Percentiles rank a stretch among this genome's conserved stretches.
These are phyloP conservation scores for Candida coquimbonensis DNA, from an alignment of 805 yeast genomes.

Conservation along the genomic window DNA sequence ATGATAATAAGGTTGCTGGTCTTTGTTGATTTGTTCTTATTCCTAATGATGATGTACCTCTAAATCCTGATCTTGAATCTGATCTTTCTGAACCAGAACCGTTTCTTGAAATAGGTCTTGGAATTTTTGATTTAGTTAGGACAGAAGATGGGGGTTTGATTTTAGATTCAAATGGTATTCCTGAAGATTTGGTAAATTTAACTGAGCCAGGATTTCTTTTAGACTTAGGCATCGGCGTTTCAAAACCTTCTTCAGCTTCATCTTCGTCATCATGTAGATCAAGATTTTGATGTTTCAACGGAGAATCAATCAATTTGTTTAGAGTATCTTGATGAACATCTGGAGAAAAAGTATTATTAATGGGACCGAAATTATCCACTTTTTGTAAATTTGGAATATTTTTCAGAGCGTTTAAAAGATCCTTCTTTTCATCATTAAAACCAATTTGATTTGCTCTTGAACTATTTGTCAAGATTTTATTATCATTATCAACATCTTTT, in stretches of 20 bases:
- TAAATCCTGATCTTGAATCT: conserved; percentile 11
- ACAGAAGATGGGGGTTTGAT: conserved; percentile 8
- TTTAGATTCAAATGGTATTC: conserved; percentile 5
- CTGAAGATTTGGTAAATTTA: background rate
- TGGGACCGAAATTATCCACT: background rate
- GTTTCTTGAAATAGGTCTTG: conserved; percentile 14
- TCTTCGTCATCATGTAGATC: background rate
- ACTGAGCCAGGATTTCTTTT: conserved; percentile 7
- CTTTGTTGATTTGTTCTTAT: conserved; percentile 3
- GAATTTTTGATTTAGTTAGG: background rate
- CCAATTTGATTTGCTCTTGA: conserved; percentile 10
- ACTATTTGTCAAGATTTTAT: conserved; percentile 10
- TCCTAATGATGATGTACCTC: conserved; percentile 13
- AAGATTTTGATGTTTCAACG: background rate
- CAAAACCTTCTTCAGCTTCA: conserved; percentile 2
- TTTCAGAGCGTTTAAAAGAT: conserved; percentile 6
- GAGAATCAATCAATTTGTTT: conserved; percentile 5
- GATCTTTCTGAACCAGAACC: conserved; percentile 13
- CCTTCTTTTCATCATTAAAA: background rate
- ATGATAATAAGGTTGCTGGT: conserved; percentile 16
- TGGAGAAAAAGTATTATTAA: background rate
- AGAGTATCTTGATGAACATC: conserved; percentile 7
- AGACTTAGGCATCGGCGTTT: conserved; percentile 15
- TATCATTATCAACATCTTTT: conserved; percentile 13
- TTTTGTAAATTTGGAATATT: conserved; percentile 16